Conservation (phyloP, 129 eudicot species). For the Cynara cardunculus region DNA sequence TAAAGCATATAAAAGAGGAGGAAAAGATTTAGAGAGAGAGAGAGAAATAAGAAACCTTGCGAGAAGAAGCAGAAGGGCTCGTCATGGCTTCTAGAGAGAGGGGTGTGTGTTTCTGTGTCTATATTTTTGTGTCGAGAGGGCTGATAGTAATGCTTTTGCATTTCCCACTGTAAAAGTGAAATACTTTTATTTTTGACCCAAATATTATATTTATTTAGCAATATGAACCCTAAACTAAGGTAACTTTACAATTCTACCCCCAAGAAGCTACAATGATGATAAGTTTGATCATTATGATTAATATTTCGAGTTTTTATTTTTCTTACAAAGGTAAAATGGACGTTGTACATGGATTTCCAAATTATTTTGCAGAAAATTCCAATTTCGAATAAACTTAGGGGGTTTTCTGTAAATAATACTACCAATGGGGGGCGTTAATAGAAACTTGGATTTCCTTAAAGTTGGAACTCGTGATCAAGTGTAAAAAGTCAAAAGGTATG, state of each 20-base stretch:
- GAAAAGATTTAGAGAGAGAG: neutral
- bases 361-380: neutral
- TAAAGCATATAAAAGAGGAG: neutral
- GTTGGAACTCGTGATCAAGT: slow-evolving; percentile 20
- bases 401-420: neutral
- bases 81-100: slow-evolving; percentile 47
- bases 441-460: neutral
- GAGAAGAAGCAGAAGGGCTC: slow-evolving; percentile 63
- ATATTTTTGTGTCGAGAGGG: slow-evolving; percentile 22
- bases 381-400: neutral
- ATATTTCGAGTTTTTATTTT: too few species aligned
- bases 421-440: neutral
- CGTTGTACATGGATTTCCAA: neutral
- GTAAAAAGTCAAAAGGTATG: slow-evolving; percentile 21
- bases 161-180: neutral
- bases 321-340: neutral
- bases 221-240: neutral
- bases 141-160: slow-evolving; percentile 3
- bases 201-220: neutral
- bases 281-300: neutral
- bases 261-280: too few species aligned
- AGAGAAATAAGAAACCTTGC: slow-evolving; percentile 40
- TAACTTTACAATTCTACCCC: neutral
- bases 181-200: neutral
- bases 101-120: neutral